Evolutionary conservation across 169 alveolate genomes (phyloP).

Genomic region (Plasmodium chabaudi): DNA sequence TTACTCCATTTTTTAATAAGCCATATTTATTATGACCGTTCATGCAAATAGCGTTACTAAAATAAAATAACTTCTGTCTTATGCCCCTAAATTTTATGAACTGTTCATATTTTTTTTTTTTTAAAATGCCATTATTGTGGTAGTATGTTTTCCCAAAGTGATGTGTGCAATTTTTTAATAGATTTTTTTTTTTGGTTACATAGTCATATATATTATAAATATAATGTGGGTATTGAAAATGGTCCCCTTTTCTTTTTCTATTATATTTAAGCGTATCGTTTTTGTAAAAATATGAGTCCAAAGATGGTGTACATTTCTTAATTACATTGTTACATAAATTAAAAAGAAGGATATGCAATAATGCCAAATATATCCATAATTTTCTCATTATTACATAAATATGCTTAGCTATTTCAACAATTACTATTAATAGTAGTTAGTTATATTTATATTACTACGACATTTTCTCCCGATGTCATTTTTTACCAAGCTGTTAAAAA

Average conservation of each 20-base stretch:
- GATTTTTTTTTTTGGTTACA: background rate
- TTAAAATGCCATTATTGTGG: background rate
- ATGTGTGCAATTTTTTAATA: slow-evolving; percentile 10
- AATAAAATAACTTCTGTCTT: background rate
- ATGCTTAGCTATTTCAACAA: background rate
- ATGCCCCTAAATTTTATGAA: background rate
- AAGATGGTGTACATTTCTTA: background rate
- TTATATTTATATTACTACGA: background rate
- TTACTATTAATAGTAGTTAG: too few species aligned
- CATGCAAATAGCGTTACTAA: background rate
- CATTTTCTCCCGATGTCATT: background rate
- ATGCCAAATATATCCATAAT: background rate
- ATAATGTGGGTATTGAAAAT: slow-evolving; percentile 4
- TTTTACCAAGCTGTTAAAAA: background rate
- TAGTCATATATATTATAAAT: background rate
- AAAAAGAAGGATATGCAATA: background rate
- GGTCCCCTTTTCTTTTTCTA: background rate
- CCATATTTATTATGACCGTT: background rate
- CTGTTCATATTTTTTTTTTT: slow-evolving; percentile 12
- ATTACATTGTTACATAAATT: slow-evolving; percentile 23
- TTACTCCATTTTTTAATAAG: background rate
- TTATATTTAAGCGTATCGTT: background rate
- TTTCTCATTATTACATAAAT: background rate
- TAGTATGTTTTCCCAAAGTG: background rate
- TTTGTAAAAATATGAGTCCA: background rate